Conservation (phyloP, 805 yeast genomes). For the Sungouiella thailandica region DNA sequence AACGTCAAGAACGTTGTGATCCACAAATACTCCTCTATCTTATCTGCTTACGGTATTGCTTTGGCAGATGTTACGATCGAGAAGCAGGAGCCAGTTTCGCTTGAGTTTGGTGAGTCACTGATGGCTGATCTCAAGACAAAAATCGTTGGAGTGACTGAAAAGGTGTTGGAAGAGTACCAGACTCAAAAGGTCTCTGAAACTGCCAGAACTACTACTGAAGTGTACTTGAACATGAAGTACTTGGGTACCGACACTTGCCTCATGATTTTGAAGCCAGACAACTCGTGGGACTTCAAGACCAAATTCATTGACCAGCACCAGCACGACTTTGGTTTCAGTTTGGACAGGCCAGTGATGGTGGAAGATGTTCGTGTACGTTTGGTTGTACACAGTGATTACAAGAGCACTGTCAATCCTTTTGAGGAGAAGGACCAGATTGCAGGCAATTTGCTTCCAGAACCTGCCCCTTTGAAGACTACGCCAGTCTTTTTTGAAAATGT, state of each 20-base stretch:
- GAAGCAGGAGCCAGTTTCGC: conserved; percentile 32
- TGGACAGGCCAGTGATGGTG: conserved; percentile 31
- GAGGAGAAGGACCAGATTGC: background rate
- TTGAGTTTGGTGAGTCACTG: conserved; percentile 16
- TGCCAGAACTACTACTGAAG: conserved; percentile 49
- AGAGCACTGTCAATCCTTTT: background rate
- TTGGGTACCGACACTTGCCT: conserved; percentile 87
- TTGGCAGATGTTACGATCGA: conserved; percentile 51
- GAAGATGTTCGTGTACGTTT: conserved; percentile 33
- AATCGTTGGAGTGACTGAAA: conserved; percentile 39
- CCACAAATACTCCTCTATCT: conserved; percentile 76
- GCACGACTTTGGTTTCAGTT: conserved; percentile 33
- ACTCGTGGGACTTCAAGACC: conserved; percentile 24
- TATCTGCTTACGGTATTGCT: conserved; percentile 86
- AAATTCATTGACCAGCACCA: conserved; percentile 26
- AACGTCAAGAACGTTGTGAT: conserved; percentile 67
- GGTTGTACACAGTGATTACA: conserved; percentile 6
- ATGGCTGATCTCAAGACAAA: conserved; percentile 39
- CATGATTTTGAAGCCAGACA: conserved; percentile 54
- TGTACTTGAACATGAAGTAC: conserved; percentile 72
- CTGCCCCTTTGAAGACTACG: conserved; percentile 1
- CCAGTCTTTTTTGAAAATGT: conserved; percentile 50
- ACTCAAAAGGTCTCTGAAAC: conserved; percentile 47
- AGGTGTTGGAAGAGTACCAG: conserved; percentile 34
- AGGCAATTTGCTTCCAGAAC: background rate